phyloP scores from a whole-genome alignment of 2,329 filamentous ascomycete species.

The Stagonosporopsis chrysanthemi region DNA sequence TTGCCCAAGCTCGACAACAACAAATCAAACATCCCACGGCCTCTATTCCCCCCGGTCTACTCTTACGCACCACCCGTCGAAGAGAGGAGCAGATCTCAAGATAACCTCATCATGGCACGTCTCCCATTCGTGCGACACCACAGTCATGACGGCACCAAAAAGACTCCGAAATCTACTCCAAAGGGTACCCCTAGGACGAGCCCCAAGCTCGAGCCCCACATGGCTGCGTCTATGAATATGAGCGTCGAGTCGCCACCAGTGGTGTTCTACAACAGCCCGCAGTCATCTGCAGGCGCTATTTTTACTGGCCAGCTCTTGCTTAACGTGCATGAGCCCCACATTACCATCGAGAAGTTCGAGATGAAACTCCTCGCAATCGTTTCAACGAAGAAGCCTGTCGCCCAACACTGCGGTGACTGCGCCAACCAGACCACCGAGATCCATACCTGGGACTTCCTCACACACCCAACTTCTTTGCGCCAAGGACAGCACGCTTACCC shows the following conservation, averaged over 20 bases:
- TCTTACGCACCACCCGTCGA: slow-evolving; percentile 44
- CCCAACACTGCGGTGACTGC: slow-evolving; percentile 80
- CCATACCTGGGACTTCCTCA: slow-evolving; percentile 77
- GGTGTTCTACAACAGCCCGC: slow-evolving; percentile 79
- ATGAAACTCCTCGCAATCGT: slow-evolving; percentile 75
- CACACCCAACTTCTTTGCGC: slow-evolving; percentile 44
- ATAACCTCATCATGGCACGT: slow-evolving; percentile 49
- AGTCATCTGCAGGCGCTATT: slow-evolving; percentile 81
- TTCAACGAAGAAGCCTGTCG: slow-evolving; percentile 82
- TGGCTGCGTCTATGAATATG: slow-evolving; percentile 63
- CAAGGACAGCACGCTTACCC: slow-evolving; percentile 78
- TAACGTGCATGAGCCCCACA: slow-evolving; percentile 70
- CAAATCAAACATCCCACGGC: slow-evolving; percentile 28
- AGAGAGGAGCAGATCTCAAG: slow-evolving; percentile 40
- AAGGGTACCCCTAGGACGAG: slow-evolving; percentile 44
- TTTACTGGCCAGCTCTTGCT: slow-evolving; percentile 84
- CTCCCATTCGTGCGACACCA: slow-evolving; percentile 49
- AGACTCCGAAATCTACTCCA: slow-evolving; percentile 23
- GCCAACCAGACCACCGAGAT: slow-evolving; percentile 74
- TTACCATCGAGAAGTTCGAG: slow-evolving; percentile 73
- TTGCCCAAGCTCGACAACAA: slow-evolving; percentile 38
- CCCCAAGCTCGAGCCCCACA: slow-evolving; percentile 46
- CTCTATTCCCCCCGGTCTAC: slow-evolving; percentile 46
- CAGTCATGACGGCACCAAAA: slow-evolving; percentile 25
- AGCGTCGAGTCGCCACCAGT: slow-evolving; percentile 86